Base-by-base conservation (phyloP, 192 early-diverging fungal genomes). In the Backusella mclennaniae region DNA sequence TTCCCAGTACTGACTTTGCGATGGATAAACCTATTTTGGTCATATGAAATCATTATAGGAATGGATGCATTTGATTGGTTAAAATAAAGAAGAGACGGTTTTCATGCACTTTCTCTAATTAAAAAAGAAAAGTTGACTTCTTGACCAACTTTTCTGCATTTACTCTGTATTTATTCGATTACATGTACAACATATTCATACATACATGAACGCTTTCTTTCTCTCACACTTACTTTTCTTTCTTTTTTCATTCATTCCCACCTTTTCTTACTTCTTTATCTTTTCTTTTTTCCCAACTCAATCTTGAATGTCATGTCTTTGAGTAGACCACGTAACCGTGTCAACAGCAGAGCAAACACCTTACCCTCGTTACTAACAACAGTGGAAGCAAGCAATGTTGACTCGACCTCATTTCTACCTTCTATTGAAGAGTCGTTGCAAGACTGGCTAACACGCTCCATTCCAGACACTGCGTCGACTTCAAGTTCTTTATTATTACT, bases 371-470 rank as follows among this genome's bases (percentile, higher is more conserved):
- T 53, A 52, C 33, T 29, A 3, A 69, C 17, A 23, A 69, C 70
- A n/a, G 46, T 49, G 46, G 46, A 63, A 63, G 56, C 26, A 26
- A 63, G 29, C 56, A 29, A 63, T 26, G 23, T 4, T 49, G 46
- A 49, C 19, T 49, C 46, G 15, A 49, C 1, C 46, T 69, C 35
- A 36, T 35, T 66, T 21, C 19, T 41, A 26, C 52, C 73, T 38
- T 66, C 52, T 66, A 66, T 66, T 44, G 74, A 67, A 67, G 59
- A 67, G n/a, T 75, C 74, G 59, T 49, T 74, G 35, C 67, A 79
- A 33, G 77, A 79, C 15, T 79, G 77, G 77, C 33, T 79, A 42
- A 66, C 67, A 11, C 71, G 72, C n/a, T 74, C 46, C 53, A 74
- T 73, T 69, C 66, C 77, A 29, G 77, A 74, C 52, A 44, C 52